These are phyloP conservation scores for Aspergillus haitiensis DNA, from an alignment of 495 filamentous ascomycete species.

Conservation along the genomic window DNA sequence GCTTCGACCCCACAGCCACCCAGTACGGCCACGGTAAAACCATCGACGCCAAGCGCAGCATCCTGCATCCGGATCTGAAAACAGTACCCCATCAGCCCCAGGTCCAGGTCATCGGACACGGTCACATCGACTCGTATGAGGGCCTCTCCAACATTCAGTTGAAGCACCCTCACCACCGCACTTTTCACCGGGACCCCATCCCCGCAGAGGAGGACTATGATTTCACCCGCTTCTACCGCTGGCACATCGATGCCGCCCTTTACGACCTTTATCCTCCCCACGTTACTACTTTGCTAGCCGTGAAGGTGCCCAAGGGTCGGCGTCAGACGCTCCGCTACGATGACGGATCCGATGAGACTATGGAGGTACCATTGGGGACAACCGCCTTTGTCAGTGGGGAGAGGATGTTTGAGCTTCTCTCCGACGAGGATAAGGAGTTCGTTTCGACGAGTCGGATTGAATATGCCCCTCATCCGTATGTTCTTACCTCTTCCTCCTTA, in stretches of 20 bases:
- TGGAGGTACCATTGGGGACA: conserved; percentile 70
- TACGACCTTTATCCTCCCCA: conserved; percentile 70
- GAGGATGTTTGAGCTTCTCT: conserved; percentile 62
- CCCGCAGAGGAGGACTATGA: conserved; percentile 62
- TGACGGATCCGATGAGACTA: conserved; percentile 65
- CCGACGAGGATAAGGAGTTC: conserved; percentile 63
- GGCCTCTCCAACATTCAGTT: conserved; percentile 65
- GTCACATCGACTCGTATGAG: conserved; percentile 62
- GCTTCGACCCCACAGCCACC: conserved; percentile 63
- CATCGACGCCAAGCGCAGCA: conserved; percentile 62
- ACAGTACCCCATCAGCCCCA: conserved; percentile 77
- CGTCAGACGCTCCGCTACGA: conserved; percentile 68
- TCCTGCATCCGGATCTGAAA: conserved; percentile 75
- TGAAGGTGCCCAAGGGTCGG: conserved; percentile 63
- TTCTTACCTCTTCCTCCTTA: background rate
- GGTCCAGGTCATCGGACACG: conserved; percentile 77
- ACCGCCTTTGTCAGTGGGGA: conserved; percentile 71
- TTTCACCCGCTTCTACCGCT: conserved; percentile 72
- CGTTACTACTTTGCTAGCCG: conserved; percentile 68
- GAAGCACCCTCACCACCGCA: conserved; percentile 71
- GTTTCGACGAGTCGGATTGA: conserved; percentile 62
- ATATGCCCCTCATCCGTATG: conserved; percentile 67
- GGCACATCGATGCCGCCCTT: conserved; percentile 77
- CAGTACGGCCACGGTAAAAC: conserved; percentile 74
- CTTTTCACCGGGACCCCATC: conserved; percentile 66